These are phyloP conservation scores for Salix udensis DNA, from an alignment of 345 rosid genomes.

Conservation along the genomic window DNA sequence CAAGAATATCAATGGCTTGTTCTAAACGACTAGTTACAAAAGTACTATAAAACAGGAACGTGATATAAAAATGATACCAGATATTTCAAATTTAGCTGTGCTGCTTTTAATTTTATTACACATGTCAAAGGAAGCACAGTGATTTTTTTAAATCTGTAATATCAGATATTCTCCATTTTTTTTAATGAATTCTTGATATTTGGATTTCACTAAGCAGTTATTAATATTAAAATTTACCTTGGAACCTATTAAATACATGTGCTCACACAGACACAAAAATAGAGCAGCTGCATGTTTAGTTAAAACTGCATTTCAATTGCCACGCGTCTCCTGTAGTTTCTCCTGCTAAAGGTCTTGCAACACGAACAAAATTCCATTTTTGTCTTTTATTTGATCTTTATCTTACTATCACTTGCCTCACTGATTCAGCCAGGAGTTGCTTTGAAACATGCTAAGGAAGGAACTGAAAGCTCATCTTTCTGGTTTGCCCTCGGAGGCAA, in stretches of 20 bases:
- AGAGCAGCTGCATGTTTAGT: not conserved
- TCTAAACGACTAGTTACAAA: not conserved
- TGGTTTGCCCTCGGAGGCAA: conserved; percentile 99
- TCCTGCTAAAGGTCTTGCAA: not conserved
- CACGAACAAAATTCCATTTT: conserved; percentile 7
- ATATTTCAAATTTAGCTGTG: not conserved
- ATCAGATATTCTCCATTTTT: not conserved
- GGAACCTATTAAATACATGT: too few species aligned
- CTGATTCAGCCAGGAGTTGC: conserved; percentile 74
- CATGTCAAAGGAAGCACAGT: not conserved
- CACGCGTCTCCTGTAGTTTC: not conserved
- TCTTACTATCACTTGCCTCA: conserved; percentile 21
- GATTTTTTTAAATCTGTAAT: not conserved
- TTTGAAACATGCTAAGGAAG: conserved; percentile 91
- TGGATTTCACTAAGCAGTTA: not conserved
- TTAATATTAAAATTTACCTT: too few species aligned
- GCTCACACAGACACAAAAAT: too few species aligned
- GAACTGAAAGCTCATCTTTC: conserved; percentile 91
- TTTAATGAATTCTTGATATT: not conserved
- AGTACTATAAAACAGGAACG: not conserved
- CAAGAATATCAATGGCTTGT: not conserved
- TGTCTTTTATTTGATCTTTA: conserved; percentile 6
- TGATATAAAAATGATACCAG: too few species aligned
- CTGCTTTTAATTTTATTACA: not conserved
- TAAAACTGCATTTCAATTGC: not conserved